phyloP scores from a whole-genome alignment of 768 basidiomycete species.

The Mycena polygramma region DNA sequence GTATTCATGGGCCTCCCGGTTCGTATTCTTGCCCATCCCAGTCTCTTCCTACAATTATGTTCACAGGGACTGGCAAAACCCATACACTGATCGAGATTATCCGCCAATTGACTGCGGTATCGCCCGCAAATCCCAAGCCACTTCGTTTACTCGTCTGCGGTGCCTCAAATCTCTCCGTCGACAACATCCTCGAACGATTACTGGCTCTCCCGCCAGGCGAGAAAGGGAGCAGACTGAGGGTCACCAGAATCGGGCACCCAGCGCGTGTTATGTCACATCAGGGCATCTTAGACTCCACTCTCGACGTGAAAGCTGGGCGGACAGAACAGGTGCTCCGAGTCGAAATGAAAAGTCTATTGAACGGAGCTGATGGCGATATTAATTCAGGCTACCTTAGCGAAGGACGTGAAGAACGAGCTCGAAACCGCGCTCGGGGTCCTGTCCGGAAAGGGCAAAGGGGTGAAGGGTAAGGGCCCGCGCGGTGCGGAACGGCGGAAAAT shows the following conservation, averaged over 20 bases:
- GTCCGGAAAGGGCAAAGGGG: slow-evolving; percentile 79
- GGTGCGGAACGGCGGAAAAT: slow-evolving; percentile 83
- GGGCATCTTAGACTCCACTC: slow-evolving; percentile 73
- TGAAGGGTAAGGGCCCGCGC: slow-evolving; percentile 77
- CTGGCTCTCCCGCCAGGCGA: slow-evolving; percentile 68
- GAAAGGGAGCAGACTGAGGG: slow-evolving; percentile 66
- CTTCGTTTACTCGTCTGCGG: slow-evolving; percentile 88
- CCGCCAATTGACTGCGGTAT: slow-evolving; percentile 76
- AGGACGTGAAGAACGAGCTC: slow-evolving; percentile 91
- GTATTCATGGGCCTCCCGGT: slow-evolving; percentile 99
- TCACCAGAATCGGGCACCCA: slow-evolving; percentile 95
- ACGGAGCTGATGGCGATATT: neutral
- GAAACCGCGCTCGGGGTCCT: slow-evolving; percentile 75
- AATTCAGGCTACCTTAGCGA: slow-evolving; percentile 80
- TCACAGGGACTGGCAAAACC: slow-evolving; percentile 90
- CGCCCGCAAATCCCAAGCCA: slow-evolving; percentile 62
- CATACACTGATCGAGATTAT: slow-evolving; percentile 96
- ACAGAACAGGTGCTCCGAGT: slow-evolving; percentile 78
- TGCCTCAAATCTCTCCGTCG: slow-evolving; percentile 94
- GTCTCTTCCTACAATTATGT: neutral
- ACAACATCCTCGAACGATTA: slow-evolving; percentile 93
- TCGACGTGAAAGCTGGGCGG: slow-evolving; percentile 79
- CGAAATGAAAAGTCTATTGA: neutral
- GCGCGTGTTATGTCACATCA: slow-evolving; percentile 88
- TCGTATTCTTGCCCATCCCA: neutral